Evolutionary conservation across 495 filamentous ascomycete species (phyloP).

Genomic region (Aspergillus ostianus): DNA sequence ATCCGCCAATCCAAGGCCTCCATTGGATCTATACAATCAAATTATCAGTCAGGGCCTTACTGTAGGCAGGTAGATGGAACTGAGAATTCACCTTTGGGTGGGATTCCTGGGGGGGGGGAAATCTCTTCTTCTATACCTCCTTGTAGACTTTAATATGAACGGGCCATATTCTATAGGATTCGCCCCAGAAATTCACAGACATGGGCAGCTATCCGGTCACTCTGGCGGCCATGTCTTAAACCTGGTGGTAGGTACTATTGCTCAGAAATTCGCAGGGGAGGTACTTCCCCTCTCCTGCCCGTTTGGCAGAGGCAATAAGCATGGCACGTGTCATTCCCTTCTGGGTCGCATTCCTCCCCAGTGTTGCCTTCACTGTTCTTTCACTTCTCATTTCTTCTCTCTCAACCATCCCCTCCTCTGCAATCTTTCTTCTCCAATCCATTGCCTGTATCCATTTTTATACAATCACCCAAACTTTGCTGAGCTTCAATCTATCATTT

Average conservation of each 20-base stretch:
- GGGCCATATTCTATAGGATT: too few relatives aligned
- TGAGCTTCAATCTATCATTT: neutral
- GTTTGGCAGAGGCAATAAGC: neutral
- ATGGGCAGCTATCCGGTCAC: neutral
- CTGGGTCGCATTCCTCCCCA: neutral
- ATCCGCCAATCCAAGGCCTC: neutral
- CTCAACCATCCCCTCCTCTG: neutral
- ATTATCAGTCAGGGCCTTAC: neutral
- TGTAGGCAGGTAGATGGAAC: too few relatives aligned
- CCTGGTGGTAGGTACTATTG: neutral
- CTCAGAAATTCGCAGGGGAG: neutral
- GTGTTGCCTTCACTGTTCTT: neutral
- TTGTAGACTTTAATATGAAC: too few relatives aligned
- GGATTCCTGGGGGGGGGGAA: too few relatives aligned
- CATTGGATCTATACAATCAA: conserved; percentile 3
- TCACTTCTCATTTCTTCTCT: neutral
- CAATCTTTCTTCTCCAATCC: neutral
- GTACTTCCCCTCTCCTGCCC: neutral
- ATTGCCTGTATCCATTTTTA: neutral
- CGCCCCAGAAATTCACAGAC: neutral
- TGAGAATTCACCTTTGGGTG: too few relatives aligned
- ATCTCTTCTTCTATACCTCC: too few relatives aligned
- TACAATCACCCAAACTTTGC: neutral
- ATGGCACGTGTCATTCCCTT: neutral
- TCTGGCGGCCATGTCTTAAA: neutral